Conservation (phyloP, 2,329 filamentous ascomycete species). For the Aspergillus versicolor region DNA sequence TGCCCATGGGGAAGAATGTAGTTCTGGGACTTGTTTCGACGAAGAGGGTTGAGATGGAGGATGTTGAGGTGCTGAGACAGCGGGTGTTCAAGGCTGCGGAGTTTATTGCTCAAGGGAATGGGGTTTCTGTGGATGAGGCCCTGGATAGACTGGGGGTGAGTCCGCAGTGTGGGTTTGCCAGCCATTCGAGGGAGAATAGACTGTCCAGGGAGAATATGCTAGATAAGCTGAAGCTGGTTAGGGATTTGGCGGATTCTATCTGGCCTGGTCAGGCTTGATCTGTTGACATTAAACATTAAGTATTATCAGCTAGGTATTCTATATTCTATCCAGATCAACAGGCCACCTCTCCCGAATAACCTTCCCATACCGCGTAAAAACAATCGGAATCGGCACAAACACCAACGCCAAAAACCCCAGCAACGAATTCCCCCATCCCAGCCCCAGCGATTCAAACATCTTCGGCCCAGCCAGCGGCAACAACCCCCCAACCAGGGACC, state of each 20-base stretch:
- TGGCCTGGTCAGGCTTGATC: slow-evolving; percentile 55
- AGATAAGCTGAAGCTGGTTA: slow-evolving; percentile 70
- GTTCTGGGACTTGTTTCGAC: slow-evolving; percentile 64
- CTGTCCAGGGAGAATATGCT: slow-evolving; percentile 69
- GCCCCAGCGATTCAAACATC: slow-evolving; percentile 46
- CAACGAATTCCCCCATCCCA: slow-evolving; percentile 53
- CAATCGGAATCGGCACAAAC: slow-evolving; percentile 40
- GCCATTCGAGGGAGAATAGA: slow-evolving; percentile 70
- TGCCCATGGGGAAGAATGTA: slow-evolving; percentile 62
- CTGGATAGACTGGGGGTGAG: slow-evolving; percentile 68
- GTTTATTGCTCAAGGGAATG: slow-evolving; percentile 66
- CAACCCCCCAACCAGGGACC: slow-evolving; percentile 56
- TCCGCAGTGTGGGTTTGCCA: slow-evolving; percentile 73
- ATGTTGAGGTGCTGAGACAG: slow-evolving; percentile 62
- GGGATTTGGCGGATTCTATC: slow-evolving; percentile 69
- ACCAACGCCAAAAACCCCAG: slow-evolving; percentile 56
- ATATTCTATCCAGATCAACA: no score
- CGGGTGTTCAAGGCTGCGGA: slow-evolving; percentile 62
- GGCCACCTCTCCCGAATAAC: slow-evolving; percentile 5
- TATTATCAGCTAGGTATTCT: no score
- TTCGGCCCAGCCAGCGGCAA: slow-evolving; percentile 61
- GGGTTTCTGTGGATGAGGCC: slow-evolving; percentile 64
- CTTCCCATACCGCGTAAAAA: slow-evolving; percentile 10
- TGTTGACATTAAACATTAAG: no score
- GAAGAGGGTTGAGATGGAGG: slow-evolving; percentile 62